These are phyloP conservation scores for Pythium pectinolyticum DNA, from an alignment of 352 stramenopile species.

Conservation along the genomic window DNA sequence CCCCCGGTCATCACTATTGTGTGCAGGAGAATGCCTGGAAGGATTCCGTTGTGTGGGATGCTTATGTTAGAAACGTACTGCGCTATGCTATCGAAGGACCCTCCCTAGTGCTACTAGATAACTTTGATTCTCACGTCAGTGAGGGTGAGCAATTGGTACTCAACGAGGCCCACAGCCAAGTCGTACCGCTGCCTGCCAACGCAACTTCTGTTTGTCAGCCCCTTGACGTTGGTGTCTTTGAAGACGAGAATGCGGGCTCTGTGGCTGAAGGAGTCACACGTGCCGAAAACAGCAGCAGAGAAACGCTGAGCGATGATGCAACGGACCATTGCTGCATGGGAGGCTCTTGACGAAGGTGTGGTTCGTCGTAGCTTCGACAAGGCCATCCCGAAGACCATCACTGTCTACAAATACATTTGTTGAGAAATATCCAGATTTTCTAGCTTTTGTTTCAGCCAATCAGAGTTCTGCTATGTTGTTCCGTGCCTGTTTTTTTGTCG, in stretches of 20 bases:
- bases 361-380: neutral
- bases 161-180: conserved; percentile 1
- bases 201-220: conserved; percentile 21
- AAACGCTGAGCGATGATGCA: conserved; percentile 18
- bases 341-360: neutral
- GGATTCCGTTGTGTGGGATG: conserved; percentile 8
- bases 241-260: conserved; percentile 14
- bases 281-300: neutral
- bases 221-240: conserved; percentile 23
- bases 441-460: neutral
- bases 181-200: conserved; percentile 18
- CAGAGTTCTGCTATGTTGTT: neutral
- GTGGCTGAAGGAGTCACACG: conserved; percentile 8
- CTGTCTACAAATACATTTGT: neutral
- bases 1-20: conserved; percentile 13
- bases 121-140: conserved; percentile 29
- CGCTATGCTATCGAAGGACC: conserved; percentile 1
- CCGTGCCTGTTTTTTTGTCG: neutral
- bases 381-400: neutral
- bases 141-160: neutral
- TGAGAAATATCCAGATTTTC: neutral
- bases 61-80: conserved; percentile 10
- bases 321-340: conserved; percentile 5
- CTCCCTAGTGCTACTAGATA: conserved; percentile 25
- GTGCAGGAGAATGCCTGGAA: conserved; percentile 33